Evolutionary conservation across 495 filamentous ascomycete species (phyloP).

Genomic region (Talaromyces proteolyticus): DNA sequence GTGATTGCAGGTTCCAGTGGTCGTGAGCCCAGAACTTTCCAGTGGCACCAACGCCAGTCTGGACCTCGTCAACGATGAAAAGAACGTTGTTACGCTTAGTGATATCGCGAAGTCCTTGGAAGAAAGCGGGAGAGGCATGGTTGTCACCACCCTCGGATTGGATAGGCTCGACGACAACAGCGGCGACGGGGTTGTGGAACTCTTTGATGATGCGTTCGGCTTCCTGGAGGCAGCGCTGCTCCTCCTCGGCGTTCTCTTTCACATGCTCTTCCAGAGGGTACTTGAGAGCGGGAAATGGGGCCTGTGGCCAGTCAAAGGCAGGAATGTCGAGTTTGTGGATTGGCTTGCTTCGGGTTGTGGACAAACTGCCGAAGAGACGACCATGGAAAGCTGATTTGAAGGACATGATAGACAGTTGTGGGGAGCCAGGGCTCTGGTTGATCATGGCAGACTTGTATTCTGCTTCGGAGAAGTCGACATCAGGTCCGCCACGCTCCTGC

Average conservation of each 20-base stretch:
- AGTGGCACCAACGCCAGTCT: constrained; percentile 89
- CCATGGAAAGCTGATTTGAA: constrained; percentile 96
- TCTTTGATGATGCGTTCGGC: constrained; percentile 81
- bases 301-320: constrained; percentile 97
- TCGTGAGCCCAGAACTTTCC: constrained; percentile 99
- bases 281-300: constrained; percentile 81
- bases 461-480: constrained; percentile 78
- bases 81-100: constrained; percentile 83
- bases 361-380: constrained; percentile 86
- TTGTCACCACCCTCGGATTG: constrained; percentile 99
- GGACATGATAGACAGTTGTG: constrained; percentile 82
- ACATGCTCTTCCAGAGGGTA: constrained; percentile 85
- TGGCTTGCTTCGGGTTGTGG: constrained; percentile 90
- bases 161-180: constrained; percentile 90
- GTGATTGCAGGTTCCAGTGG: constrained; percentile 80
- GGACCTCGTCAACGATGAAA: constrained; percentile 97
- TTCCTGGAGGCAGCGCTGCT: constrained; percentile 81
- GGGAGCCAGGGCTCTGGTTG: constrained; percentile 79
- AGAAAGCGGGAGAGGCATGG: constrained; percentile 92
- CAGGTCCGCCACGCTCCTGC: constrained; percentile 74
- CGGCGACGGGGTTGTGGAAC: constrained; percentile 81
- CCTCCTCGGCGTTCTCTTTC: constrained; percentile 76
- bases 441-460: constrained; percentile 77
- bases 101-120: constrained; percentile 78
- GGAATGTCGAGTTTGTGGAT: constrained; percentile 99